Evolutionary conservation across 2,329 filamentous ascomycete genomes (phyloP).

Genomic region (Ceratocystis lukuohia): DNA sequence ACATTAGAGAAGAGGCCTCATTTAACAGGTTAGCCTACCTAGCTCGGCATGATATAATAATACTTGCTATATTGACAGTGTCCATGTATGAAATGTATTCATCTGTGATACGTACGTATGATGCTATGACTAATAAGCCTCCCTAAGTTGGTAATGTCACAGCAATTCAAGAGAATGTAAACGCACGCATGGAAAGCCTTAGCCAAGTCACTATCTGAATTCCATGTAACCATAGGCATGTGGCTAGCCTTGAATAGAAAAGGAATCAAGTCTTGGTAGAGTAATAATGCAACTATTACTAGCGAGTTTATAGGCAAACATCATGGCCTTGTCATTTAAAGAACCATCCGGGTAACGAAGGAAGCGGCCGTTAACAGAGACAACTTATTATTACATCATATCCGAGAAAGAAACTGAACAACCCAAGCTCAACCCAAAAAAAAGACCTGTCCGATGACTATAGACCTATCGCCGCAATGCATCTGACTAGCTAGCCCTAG

Average conservation of each 20-base stretch:
- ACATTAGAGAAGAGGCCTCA: background rate
- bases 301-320: background rate
- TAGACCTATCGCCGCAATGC: background rate
- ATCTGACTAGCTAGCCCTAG: background rate
- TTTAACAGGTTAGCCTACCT: background rate
- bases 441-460: background rate
- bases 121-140: background rate
- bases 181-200: background rate
- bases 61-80: background rate
- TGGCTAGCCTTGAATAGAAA: background rate
- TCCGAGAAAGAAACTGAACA: slow-evolving; percentile 2
- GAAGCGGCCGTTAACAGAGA: background rate
- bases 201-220: background rate
- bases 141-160: background rate
- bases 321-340: background rate
- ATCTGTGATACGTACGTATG: no score
- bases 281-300: background rate
- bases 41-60: background rate
- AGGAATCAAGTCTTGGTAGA: background rate
- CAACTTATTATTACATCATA: slow-evolving; percentile 2
- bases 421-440: background rate
- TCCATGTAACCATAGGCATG: background rate
- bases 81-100: background rate
- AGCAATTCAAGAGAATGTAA: background rate
- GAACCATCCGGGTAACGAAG: background rate